Base-by-base conservation (phyloP, 164 flowering plant genomes). In the Stephania japonica region DNA sequence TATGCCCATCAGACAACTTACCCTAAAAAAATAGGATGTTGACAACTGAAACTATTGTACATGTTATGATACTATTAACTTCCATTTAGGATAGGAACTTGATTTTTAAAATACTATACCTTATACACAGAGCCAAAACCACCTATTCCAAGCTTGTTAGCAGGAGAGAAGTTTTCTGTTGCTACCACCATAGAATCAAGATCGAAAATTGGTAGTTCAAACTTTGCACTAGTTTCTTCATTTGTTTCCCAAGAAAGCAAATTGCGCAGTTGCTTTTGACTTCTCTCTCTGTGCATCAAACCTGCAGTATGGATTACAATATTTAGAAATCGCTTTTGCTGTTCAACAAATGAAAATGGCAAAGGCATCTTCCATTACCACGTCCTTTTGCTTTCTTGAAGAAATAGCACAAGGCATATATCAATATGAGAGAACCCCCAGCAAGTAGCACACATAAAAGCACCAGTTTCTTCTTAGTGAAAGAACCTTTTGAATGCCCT, bases 121-220 rank as follows among this genome's bases (percentile, higher is more conserved):
- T 75, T 78, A 44, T 76, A 81, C 27, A 81, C 83, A 25, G 78
- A 25, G 5, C 81, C 81, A 73, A 83, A 83, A 2, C 85, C 85
- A 63, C 85, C 83, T 61, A 63, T 70, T 42, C 85, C 85, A 42
- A 83, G 68, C 65, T 64, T 80, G 56, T 78, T 80, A 6, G 23
- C 32, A 0, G 5, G 3, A 5, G 80, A 76, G 68, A 83, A 83
- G 44, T 76, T 75, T 0, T 74, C 47, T 1, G 83, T 80, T 0
- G 81, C 80, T 10, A 67, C 38, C 12, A 70, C 27, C 41, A 81
- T 21, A 9, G 13, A 12, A 25, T 42, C 44, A 26, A 74, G 13
- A 50, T 47, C 50, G 23, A 65, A 56, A 9, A 67, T 21, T 13
- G 47, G 59, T 14, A 68, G 26, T n/a, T 69, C 72, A 65, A 59